Evolutionary conservation across 495 filamentous ascomycete genomes (phyloP), one percentile per base, ranked within the genome.

Genomic region (Hypoxylon subgilvum): DNA sequence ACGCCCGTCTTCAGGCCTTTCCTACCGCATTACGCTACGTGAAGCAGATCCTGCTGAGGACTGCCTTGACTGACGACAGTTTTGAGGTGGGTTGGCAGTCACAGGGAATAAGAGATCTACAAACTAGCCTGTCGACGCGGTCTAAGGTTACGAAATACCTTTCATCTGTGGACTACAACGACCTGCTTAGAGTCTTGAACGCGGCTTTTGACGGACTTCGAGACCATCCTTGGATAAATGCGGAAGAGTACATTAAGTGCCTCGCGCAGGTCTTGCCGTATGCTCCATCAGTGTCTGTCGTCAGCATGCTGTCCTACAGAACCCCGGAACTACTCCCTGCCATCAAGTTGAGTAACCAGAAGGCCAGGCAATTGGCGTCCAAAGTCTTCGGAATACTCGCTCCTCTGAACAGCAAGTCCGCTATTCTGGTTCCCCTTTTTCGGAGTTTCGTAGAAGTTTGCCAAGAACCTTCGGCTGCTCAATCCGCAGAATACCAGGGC

Each of bases 81-180:
- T 74, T 91, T 28, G 87, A 95, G 57, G 82, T 87, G 48, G 89
- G 93, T 42, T 97, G 93, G 93, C 91, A 92, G 55, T 78, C 85
- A 18, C 87, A 87, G 69, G 73, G 96, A 3, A 89, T 91, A 61
- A 79, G 84, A 10, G 72, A 86, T 0, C 76, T 92, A 14, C 77
- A 84, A 9, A 86, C 86, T 4, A 85, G 90, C 65, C 77, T 84
- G 34, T 69, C 76, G 30, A 83, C 80, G 6, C 83, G 90, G 17
- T 53, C 72, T 13, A 77, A 78, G 1, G 75, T 96, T 8, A 83
- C 78, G 61, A 57, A 63, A 44, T 82, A 76, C 44, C 40, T 74
- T 10, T 42, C 44, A 3, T 57, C 31, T 21, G 52, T 70, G 7
- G 53, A 76, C 16, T 2, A 50, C 9, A 57, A 63, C n/a, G 51